phyloP scores from a whole-genome alignment of 2,329 filamentous ascomycete genomes.

The Anthostomella pinea region DNA sequence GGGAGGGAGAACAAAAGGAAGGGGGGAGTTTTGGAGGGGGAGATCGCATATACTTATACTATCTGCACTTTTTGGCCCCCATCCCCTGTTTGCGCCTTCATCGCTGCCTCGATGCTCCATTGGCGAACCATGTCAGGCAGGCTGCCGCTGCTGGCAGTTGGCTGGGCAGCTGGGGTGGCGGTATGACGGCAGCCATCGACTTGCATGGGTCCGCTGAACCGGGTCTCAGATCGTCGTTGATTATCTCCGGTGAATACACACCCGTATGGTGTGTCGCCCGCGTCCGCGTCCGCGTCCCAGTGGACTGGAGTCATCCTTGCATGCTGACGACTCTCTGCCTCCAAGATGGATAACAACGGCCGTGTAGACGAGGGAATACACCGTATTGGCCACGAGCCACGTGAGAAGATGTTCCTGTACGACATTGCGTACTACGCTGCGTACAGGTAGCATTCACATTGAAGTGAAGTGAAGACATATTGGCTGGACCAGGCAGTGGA shows the following conservation, averaged over 20 bases:
- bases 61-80: constrained; percentile 9
- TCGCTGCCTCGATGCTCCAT: neutral
- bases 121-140: constrained; percentile 5
- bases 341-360: no score
- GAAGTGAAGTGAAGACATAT: no score
- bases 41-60: constrained; percentile 38
- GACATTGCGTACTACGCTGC: no score
- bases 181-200: constrained; percentile 11
- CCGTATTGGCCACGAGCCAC: no score
- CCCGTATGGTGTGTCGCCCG: no score
- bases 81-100: constrained; percentile 3
- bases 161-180: constrained; percentile 13
- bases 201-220: constrained; percentile 18
- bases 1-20: constrained; percentile 50
- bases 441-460: no score
- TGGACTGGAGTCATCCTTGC: neutral
- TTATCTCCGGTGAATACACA: constrained; percentile 9
- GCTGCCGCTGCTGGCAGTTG: constrained; percentile 1
- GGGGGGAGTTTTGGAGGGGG: constrained; percentile 35
- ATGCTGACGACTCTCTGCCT: no score
- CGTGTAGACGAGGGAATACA: no score
- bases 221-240: constrained; percentile 21
- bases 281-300: neutral
- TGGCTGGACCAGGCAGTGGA: no score
- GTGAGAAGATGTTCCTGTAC: no score